Evolutionary conservation across 805 yeast species (phyloP), one percentile per base, ranked within the genome.

Genomic region (Danielia oregonensis): DNA sequence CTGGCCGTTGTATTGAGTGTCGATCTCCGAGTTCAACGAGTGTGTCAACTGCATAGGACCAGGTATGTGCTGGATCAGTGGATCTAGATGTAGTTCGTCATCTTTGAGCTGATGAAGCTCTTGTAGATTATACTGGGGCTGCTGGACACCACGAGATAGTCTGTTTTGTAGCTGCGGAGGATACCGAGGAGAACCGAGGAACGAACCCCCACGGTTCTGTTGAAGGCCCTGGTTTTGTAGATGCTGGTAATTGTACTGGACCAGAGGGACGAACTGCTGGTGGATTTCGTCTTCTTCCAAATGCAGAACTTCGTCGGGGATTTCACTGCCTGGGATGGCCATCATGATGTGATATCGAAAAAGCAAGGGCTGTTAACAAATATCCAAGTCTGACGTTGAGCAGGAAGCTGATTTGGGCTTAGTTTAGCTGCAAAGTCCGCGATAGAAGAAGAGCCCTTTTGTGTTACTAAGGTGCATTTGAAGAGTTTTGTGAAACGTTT

Each of bases 111-210:
- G 14, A 13, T 7, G 26, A n/a, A n/a, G n/a, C n/a, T n/a, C n/a
- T n/a, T n/a, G n/a, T n/a, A n/a, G n/a, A n/a, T n/a, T n/a, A n/a
- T n/a, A n/a, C n/a, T n/a, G n/a, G n/a, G n/a, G n/a, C n/a, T n/a
- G n/a, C n/a, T n/a, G n/a, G n/a, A n/a, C n/a, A n/a, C n/a, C n/a
- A n/a, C 18, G 5, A 8, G 18, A 11, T 10, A 11, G 28, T 7
- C 16, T 25, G 17, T 29, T 16, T 17, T 32, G 31, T n/a, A 33
- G 29, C 11, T 30, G 28, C 24, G 25, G 25, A 9, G 36, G 36
- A 15, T 33, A 33, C 12, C 29, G 16, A n/a, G 36, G 36, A 9
- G 36, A 32, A 5, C 36, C 36, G 12, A 33, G 26, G 10, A 22
- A 27, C 5, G 32, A 27, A 24, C 26, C 26, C 23, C 29, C 6